Evolutionary conservation across 73 alveolate species (phyloP), one percentile per base, ranked within the genome.

Genomic region (Vitrella brassicaformis): DNA sequence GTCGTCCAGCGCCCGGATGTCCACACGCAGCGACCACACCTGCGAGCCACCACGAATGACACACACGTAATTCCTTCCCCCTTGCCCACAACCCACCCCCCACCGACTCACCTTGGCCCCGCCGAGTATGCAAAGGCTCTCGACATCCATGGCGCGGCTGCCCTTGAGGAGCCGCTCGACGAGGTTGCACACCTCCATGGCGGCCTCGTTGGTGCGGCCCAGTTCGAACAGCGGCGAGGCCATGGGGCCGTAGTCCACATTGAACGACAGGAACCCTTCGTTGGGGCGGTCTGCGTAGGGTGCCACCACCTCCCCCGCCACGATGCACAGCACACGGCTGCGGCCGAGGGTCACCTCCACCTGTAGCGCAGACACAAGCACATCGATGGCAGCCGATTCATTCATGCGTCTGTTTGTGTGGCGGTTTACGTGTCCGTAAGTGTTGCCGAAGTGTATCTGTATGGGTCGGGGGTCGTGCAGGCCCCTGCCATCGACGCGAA

Each of bases 31-130:
- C 4, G 56, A 39, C 56, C 56, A 39, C 22, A 39, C 56, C 56
- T 39, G 56, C 14, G 56, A 39, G 56, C 22, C 22, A 39, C n/a
- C n/a, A n/a, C n/a, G n/a, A n/a, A n/a, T n/a, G n/a, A n/a, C n/a
- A n/a, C n/a, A n/a, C n/a, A n/a, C n/a, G n/a, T n/a, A n/a, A n/a
- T n/a, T n/a, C n/a, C n/a, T n/a, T n/a, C n/a, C n/a, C n/a, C n/a
- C n/a, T n/a, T n/a, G n/a, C n/a, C n/a, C n/a, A n/a, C n/a, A n/a
- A n/a, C n/a, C n/a, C n/a, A n/a, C n/a, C n/a, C n/a, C n/a, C n/a
- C n/a, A n/a, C n/a, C n/a, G n/a, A n/a, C 82, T 65, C 27, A 75
- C 82, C 39, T 75, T 75, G 65, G 66, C 64, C 14, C 82, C 82
- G 0, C 75, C 64, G 39, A 75, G 70, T 31, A 75, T 75, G 71